Percentiles rank a stretch among this genome's conserved stretches.
These are phyloP conservation scores for Diaporthe ilicicola DNA, from an alignment of 2,329 filamentous ascomycete genomes.

Conservation along the genomic window DNA sequence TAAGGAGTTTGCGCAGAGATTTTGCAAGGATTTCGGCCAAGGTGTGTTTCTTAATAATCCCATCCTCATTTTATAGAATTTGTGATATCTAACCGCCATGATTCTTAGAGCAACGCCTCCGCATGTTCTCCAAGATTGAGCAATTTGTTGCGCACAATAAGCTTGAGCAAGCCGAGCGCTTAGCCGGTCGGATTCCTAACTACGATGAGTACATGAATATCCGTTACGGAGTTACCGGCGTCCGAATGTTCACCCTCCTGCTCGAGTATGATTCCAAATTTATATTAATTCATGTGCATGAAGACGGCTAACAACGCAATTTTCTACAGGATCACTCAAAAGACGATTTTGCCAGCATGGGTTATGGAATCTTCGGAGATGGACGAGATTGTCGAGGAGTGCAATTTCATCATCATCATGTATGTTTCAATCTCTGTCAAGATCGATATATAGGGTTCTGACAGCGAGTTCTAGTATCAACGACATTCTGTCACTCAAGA, in stretches of 20 bases:
- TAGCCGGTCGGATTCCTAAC: slow-evolving; percentile 32
- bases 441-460: background rate
- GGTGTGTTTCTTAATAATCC: slow-evolving; percentile 12
- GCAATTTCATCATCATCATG: slow-evolving; percentile 37
- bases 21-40: slow-evolving; percentile 30
- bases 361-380: slow-evolving; percentile 36
- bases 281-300: no score
- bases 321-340: slow-evolving; percentile 28
- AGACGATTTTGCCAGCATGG: slow-evolving; percentile 29
- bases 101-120: slow-evolving; percentile 28
- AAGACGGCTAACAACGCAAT: background rate
- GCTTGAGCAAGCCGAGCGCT: slow-evolving; percentile 35
- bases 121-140: slow-evolving; percentile 34
- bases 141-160: slow-evolving; percentile 33
- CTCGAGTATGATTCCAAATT: slow-evolving; percentile 32
- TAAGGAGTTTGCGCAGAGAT: slow-evolving; percentile 34
- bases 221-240: slow-evolving; percentile 35
- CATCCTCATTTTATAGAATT: background rate
- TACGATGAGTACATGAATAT: slow-evolving; percentile 35
- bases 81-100: background rate
- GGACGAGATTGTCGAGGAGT: slow-evolving; percentile 32
- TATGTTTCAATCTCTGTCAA: background rate
- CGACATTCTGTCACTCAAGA: slow-evolving; percentile 37
- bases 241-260: slow-evolving; percentile 34
- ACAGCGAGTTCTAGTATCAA: slow-evolving; percentile 30